Evolutionary conservation across 129 eudicot species (phyloP).

Genomic region (Pseudognaphalium luteoalbum): DNA sequence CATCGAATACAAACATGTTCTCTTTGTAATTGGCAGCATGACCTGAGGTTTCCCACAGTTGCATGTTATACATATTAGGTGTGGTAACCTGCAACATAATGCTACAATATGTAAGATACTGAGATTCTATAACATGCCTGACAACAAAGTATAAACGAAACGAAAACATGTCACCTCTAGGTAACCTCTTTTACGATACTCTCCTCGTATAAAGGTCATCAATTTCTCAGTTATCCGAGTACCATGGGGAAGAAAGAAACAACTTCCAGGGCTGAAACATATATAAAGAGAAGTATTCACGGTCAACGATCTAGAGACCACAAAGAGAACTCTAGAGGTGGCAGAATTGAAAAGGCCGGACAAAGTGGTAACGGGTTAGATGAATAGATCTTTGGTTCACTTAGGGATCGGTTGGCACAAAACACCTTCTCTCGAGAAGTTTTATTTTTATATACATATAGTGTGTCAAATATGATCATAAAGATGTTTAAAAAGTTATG

Average conservation of each 20-base stretch:
- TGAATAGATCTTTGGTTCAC: background rate
- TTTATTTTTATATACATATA: background rate
- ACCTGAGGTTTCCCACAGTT: slow-evolving; percentile 95
- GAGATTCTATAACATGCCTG: background rate
- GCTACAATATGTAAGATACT: slow-evolving; percentile 16
- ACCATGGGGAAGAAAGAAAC: slow-evolving; percentile 89
- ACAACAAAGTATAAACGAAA: background rate
- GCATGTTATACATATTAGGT: slow-evolving; percentile 94
- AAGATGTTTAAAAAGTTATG: too few relatives aligned
- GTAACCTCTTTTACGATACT: slow-evolving; percentile 78
- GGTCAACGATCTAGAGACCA: background rate
- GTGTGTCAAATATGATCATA: background rate
- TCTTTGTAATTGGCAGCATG: slow-evolving; percentile 95
- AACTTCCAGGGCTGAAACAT: slow-evolving; percentile 59
- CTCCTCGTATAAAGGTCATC: slow-evolving; percentile 53
- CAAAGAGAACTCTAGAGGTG: background rate
- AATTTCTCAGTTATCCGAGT: slow-evolving; percentile 68
- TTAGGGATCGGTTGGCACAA: background rate
- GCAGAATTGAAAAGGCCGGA: background rate
- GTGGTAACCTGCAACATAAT: slow-evolving; percentile 56
- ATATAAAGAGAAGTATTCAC: background rate
- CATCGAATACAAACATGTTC: slow-evolving; percentile 92
- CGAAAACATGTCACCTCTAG: slow-evolving; percentile 51
- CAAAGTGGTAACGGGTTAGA: background rate
- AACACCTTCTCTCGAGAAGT: background rate